Evolutionary conservation across 768 basidiomycete species (phyloP), one percentile per base, ranked within the genome.

Genomic region (Boletus pseudo-olivaceus): DNA sequence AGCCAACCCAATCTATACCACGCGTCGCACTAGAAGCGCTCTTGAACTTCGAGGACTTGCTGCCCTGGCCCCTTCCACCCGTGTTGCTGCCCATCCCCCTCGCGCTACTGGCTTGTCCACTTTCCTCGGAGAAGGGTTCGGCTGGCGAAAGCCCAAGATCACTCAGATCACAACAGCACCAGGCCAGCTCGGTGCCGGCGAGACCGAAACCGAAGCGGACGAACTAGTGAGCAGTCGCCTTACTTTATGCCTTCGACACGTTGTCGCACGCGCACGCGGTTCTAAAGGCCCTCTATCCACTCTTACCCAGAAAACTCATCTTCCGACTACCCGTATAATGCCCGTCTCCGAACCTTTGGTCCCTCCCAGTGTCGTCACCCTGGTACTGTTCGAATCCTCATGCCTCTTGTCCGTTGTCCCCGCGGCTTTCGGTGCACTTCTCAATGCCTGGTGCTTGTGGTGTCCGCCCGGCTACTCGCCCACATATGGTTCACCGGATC

Each of bases 171-270:
- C 81, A n/a, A 89, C 87, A 0, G 75, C 80, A 0, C 82, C 80
- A 17, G 85, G 78, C 3, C 73, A 74, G 51, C 62, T 73, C 38
- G 83, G 87, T 56, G 86, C 85, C 27, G 86, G 86, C 7, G 88
- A 90, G 71, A 89, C 88, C 0, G 88, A 90, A 65, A 89, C 88
- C 0, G 88, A 90, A 64, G 76, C 81, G 12, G 88, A 90, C 61
- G 88, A 90, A 62, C 83, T 83, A 34, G 88, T 89, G 65, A 73
- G 87, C 47, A 56, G 14, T 30, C 55, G 29, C 42, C 32, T 20
- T 37, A 29, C 44, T 49, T 37, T 57, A 9, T 54, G 35, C 43
- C 34, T 50, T 47, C 10, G 11, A 35, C 41, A 6, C 40, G 9
- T 44, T 39, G 33, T 56, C 42, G 3, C 42, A 42, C 34, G 8